Evolutionary conservation across 2,329 filamentous ascomycete genomes (phyloP).

Genomic region (Colletotrichum sp.): DNA sequence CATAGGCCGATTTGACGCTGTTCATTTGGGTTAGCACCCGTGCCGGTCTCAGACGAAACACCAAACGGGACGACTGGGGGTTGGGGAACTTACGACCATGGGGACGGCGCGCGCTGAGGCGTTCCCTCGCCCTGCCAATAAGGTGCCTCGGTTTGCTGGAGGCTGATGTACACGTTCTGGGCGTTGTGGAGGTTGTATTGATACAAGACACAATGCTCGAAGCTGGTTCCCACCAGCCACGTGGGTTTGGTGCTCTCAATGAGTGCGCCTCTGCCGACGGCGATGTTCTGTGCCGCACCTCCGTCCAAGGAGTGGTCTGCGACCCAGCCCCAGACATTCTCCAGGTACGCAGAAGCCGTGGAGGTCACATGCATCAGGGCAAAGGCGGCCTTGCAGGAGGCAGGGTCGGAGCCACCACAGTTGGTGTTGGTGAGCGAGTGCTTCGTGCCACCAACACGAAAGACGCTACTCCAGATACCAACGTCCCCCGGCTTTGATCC

Average conservation of each 20-base stretch:
- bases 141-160: conserved; percentile 52
- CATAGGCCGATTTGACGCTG: conserved; percentile 22
- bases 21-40: conserved; percentile 18
- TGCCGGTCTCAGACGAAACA: conserved; percentile 31
- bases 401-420: conserved; percentile 36
- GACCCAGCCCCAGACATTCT: conserved; percentile 56
- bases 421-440: conserved; percentile 39
- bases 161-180: conserved; percentile 44
- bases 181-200: conserved; percentile 55
- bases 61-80: conserved; percentile 22
- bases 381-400: conserved; percentile 51
- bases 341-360: conserved; percentile 53
- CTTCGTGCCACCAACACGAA: conserved; percentile 50
- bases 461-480: conserved; percentile 51
- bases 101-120: conserved; percentile 37
- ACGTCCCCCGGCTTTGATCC: conserved; percentile 51
- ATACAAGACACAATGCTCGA: conserved; percentile 57
- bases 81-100: conserved; percentile 33
- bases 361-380: conserved; percentile 53
- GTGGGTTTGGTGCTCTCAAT: conserved; percentile 51
- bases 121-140: conserved; percentile 42
- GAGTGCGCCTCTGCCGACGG: conserved; percentile 50
- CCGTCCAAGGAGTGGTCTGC: conserved; percentile 57
- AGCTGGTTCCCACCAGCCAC: conserved; percentile 58
- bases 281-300: conserved; percentile 41